phyloP scores from a whole-genome alignment of 208 protist species.

The Leishmania tropica region DNA sequence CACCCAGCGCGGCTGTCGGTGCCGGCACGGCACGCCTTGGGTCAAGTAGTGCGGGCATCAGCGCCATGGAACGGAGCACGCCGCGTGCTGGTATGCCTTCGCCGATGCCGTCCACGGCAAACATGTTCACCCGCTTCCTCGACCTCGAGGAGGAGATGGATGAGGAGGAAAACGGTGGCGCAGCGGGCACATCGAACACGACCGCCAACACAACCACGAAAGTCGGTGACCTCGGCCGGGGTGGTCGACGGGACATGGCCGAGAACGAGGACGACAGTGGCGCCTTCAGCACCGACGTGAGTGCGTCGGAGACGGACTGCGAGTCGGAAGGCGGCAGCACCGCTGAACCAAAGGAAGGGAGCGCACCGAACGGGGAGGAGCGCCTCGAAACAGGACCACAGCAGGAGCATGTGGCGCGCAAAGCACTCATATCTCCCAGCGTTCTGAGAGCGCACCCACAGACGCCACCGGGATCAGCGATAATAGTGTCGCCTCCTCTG shows the following conservation, averaged over 20 bases:
- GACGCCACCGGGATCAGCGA: neutral
- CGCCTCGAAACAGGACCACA: neutral
- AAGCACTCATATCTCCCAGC: constrained; percentile 2
- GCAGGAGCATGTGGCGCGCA: neutral
- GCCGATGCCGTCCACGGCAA: constrained; percentile 60
- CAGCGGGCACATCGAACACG: neutral
- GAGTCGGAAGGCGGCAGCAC: constrained; percentile 24
- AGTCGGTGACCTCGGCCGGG: neutral
- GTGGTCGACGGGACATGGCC: constrained; percentile 19
- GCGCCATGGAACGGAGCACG: neutral
- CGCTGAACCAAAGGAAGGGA: neutral
- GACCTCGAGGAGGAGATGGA: constrained; percentile 42
- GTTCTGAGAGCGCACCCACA: neutral
- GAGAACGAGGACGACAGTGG: constrained; percentile 34
- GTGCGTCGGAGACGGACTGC: constrained; percentile 45
- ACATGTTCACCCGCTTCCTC: constrained; percentile 60
- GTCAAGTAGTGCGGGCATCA: neutral
- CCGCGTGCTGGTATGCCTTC: constrained; percentile 51
- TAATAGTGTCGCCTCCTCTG: neutral
- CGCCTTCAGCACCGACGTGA: constrained; percentile 58
- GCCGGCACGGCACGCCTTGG: constrained; percentile 2
- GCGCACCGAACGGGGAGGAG: neutral
- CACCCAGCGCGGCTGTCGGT: neutral
- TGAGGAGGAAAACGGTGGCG: constrained; percentile 21
- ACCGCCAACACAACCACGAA: neutral